Base-by-base conservation (phyloP, 1,284 basidiomycete genomes). In the Rhodofomes roseus region DNA sequence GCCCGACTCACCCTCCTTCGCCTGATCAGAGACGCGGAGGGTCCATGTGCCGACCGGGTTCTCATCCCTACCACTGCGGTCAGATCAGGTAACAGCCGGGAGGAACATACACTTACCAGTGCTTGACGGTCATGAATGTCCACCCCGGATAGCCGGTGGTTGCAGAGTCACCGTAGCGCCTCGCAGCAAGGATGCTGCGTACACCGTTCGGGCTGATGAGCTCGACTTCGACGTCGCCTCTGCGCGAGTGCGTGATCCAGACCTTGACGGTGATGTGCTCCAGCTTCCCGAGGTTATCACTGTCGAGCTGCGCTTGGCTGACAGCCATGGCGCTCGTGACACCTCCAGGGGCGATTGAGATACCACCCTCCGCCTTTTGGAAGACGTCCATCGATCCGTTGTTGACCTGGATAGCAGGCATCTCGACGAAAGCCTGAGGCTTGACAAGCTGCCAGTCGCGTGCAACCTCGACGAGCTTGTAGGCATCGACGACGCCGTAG, bases 51-150 rank as follows among this genome's bases (percentile, higher is more conserved):
- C 97, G n/a, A 95, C 73, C 0, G 96, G 92, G 69, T 92, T 81
- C 76, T 99, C 97, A 53, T 91, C 95, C 95, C 94, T 96, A 65
- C 46, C 4, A 22, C 9, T 25, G 34, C 31, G 34, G 56, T 55
- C 29, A 64, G 23, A 41, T n/a, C 74, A 57, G 39, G 54, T 50
- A 29, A 11, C 31, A 27, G 18, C 14, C 14, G 25, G 5, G 31
- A 44, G 23, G 18, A 34, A 54, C 34, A 56, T 18, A 58, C 37
- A 75, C 87, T 70, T 61, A 95, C 97, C 97, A 99, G 73, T 99
- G 97, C 76, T 99, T 99, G 59, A 99, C 86, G 25, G 89, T 87
- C 96, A 98, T 99, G 73, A 99, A 99, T 22, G 86, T 90, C 97
- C 97, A 99, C 0, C 95, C 96, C 27, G 87, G 86, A 73, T 85